These are phyloP conservation scores for Aegilops tauschii DNA, from an alignment of 176 grass and related monocot genomes.

Conservation along the genomic window DNA sequence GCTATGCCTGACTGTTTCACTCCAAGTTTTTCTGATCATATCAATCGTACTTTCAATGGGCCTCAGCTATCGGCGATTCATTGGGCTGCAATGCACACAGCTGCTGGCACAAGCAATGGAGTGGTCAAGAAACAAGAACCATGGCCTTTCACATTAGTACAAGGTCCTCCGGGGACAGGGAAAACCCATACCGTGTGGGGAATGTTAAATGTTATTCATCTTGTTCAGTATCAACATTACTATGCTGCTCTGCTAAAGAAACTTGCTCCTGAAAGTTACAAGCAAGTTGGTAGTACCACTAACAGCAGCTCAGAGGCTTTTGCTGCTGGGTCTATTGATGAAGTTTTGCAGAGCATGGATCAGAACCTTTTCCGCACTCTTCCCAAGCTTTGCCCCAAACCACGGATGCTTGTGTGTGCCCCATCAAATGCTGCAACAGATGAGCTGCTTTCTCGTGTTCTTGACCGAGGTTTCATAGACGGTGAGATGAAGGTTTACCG, in stretches of 20 bases:
- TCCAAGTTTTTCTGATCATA: conserved; percentile 79
- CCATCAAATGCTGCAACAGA: conserved; percentile 99
- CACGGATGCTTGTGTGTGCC: conserved; percentile 96
- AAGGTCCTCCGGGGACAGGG: conserved; percentile 94
- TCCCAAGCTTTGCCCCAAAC: conserved; percentile 98
- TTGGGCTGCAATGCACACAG: conserved; percentile 99
- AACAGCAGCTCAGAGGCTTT: conserved; percentile 49
- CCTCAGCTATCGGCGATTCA: conserved; percentile 97
- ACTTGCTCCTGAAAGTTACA: conserved; percentile 99
- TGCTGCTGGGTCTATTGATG: conserved; percentile 88
- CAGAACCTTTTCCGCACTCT: conserved; percentile 89
- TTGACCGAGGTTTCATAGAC: conserved; percentile 98
- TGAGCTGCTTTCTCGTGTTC: conserved; percentile 89
- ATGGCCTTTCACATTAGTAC: conserved; percentile 98
- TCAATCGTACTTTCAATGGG: conserved; percentile 80
- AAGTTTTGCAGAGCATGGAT: conserved; percentile 98
- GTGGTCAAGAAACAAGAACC: conserved; percentile 85
- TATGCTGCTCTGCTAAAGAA: conserved; percentile 95
- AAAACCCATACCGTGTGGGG: conserved; percentile 99
- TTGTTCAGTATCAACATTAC: conserved; percentile 99
- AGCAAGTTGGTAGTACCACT: conserved; percentile 60
- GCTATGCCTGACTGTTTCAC: conserved; percentile 97
- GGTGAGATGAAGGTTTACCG: conserved; percentile 99
- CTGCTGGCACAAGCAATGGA: conserved; percentile 86
- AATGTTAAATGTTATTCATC: conserved; percentile 99